Base-by-base conservation (phyloP, 805 yeast species). In the Candida xyloterini region DNA sequence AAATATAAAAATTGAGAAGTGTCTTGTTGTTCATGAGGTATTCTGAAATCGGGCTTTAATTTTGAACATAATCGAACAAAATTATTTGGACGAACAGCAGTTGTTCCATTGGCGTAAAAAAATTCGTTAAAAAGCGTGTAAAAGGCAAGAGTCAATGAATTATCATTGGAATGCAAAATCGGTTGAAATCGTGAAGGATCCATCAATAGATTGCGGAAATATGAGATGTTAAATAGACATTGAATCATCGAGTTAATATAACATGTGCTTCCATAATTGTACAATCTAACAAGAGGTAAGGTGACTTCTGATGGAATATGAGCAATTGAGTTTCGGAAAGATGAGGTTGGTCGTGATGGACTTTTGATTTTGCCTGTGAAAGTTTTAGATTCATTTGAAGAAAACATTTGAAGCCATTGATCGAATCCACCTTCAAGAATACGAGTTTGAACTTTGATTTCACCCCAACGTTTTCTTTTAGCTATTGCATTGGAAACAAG, bases 1-100 rank as follows among this genome's bases (percentile, higher is more conserved):
- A 84, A 76, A 56, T 83, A 68, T 30, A 85, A 60, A 52, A 83
- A 83, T 51, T 85, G 93, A 39, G 84, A 88, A 1, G 90, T 81
- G 57, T 85, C 95, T 54, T 85, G 93, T 52, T 85, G 95, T 51
- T 82, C 87, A 48, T 72, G 60, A 0, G 91, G 91, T 10, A 84
- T 81, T 47, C 68, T 65, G 39, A 83, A 70, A 51, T 81, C 86
- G 0, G 89, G 89, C 47, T 82, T 77, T 15, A 82, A 53, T 1
- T 67, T 59, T 32, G 79, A 70, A 29, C 84, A 66, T 2, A 57
- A 37, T 13, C 52, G 47, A 16, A 63, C 47, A 51, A 84, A 83
- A 30, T 77, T 74, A 7, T 76, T 71, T 4, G 91, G 89, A 2
- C 81, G 78, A 24, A 84, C 76, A 0, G 81, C 70, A 30, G 74